Conservation (phyloP, 495 filamentous ascomycete species). For the Choiromyces venosus region DNA sequence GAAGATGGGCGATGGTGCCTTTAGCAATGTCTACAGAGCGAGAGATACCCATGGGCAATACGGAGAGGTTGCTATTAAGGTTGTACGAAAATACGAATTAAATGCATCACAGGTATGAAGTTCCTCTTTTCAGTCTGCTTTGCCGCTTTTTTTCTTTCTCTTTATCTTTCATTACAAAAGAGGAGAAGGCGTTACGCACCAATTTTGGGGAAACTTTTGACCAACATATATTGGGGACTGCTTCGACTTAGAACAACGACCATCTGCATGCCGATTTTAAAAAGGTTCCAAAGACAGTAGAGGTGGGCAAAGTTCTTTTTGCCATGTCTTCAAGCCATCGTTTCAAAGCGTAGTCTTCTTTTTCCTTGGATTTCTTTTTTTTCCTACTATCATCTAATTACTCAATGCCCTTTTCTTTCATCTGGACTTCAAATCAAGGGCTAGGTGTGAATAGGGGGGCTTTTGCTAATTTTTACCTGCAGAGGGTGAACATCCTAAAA, state of each 20-base stretch:
- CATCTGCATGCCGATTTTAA: slow-evolving; percentile 93
- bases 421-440: neutral
- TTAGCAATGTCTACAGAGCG: slow-evolving; percentile 96
- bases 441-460: slow-evolving; percentile 14
- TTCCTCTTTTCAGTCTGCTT: slow-evolving; percentile 42
- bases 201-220: slow-evolving; percentile 33
- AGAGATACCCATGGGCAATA: slow-evolving; percentile 60
- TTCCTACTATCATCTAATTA: slow-evolving; percentile 13
- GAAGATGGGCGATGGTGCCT: slow-evolving; percentile 99
- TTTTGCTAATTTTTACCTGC: slow-evolving; percentile 44
- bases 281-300: slow-evolving; percentile 85
- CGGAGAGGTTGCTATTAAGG: slow-evolving; percentile 92
- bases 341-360: neutral
- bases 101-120: slow-evolving; percentile 89
- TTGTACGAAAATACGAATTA: slow-evolving; percentile 98
- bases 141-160: slow-evolving; percentile 36
- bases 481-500: slow-evolving; percentile 96
- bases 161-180: slow-evolving; percentile 20
- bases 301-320: slow-evolving; percentile 70
- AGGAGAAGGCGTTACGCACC: slow-evolving; percentile 7
- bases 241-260: slow-evolving; percentile 64
- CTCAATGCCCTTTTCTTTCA: slow-evolving; percentile 10
- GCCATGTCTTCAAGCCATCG: slow-evolving; percentile 40
- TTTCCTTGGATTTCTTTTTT: slow-evolving; percentile 33
- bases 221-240: slow-evolving; percentile 44